These are phyloP conservation scores for Jamesozyma lodderae DNA, from an alignment of 805 yeast genomes.

Conservation along the genomic window DNA sequence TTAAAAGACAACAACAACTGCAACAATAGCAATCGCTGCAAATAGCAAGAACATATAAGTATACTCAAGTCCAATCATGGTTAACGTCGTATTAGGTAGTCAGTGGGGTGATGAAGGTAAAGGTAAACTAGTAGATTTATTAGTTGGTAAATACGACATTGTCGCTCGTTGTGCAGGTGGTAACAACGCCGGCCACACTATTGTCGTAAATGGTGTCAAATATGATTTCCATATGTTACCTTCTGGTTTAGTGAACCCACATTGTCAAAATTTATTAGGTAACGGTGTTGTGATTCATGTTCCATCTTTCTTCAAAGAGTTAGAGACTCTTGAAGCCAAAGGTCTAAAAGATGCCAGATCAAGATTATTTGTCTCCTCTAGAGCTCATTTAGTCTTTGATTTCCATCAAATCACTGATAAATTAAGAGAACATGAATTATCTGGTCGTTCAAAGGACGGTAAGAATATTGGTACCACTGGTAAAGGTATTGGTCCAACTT, in stretches of 20 bases:
- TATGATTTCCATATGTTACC: conserved; percentile 99
- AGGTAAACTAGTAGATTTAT: conserved; percentile 90
- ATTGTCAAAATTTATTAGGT: conserved; percentile 83
- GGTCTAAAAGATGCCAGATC: conserved; percentile 54
- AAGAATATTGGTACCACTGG: conserved; percentile 97
- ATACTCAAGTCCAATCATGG: conserved; percentile 24
- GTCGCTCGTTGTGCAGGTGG: conserved; percentile 99
- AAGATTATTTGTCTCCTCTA: conserved; percentile 78
- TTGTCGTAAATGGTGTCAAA: conserved; percentile 78
- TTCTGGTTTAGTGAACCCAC: conserved; percentile 91
- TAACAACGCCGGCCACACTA: conserved; percentile 98
- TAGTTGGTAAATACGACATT: conserved; percentile 91
- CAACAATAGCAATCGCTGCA: too few relatives aligned
- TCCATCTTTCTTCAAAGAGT: conserved; percentile 85
- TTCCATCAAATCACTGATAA: conserved; percentile 97
- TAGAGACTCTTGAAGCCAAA: conserved; percentile 69
- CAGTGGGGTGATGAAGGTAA: conserved; percentile 99
- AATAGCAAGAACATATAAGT: neutral
- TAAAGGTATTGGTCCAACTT: conserved; percentile 98
- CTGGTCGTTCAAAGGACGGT: conserved; percentile 39
- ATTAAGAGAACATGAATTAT: conserved; percentile 84
- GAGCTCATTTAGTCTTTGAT: conserved; percentile 95
- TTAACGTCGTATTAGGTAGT: conserved; percentile 84
- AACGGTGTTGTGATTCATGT: conserved; percentile 95
- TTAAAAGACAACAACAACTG: too few relatives aligned